phyloP scores from a whole-genome alignment of 2,329 filamentous ascomycete genomes.

The Colletotrichum sp. region DNA sequence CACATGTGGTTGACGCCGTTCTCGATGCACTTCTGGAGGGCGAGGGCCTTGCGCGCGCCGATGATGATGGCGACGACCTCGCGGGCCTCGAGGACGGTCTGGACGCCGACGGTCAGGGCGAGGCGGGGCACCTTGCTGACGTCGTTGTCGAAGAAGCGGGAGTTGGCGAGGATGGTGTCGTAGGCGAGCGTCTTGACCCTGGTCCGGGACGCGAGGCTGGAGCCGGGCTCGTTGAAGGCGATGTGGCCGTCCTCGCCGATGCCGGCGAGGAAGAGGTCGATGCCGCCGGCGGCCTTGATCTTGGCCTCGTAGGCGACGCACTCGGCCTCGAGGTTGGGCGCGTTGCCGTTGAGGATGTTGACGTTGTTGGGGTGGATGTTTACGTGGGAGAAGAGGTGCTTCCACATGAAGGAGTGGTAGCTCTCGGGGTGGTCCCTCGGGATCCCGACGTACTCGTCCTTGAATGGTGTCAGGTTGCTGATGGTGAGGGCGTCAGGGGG shows the following conservation, averaged over 20 bases:
- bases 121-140: conserved; percentile 77
- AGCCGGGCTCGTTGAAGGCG: conserved; percentile 89
- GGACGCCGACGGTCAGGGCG: conserved; percentile 84
- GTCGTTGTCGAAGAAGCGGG: conserved; percentile 81
- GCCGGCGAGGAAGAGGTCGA: conserved; percentile 84
- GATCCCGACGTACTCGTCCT: conserved; percentile 88
- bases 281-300: conserved; percentile 76
- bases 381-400: conserved; percentile 86
- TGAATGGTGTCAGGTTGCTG: conserved; percentile 9
- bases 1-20: conserved; percentile 89
- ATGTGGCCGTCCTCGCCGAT: conserved; percentile 89
- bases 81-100: conserved; percentile 80
- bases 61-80: conserved; percentile 86
- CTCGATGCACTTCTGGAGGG: conserved; percentile 81
- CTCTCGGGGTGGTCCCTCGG: conserved; percentile 83
- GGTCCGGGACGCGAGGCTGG: conserved; percentile 76
- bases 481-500: not conserved
- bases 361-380: conserved; percentile 83
- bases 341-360: conserved; percentile 84
- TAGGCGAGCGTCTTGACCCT: conserved; percentile 87
- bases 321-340: conserved; percentile 75
- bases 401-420: conserved; percentile 94
- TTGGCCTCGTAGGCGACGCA: conserved; percentile 81
- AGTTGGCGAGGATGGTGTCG: conserved; percentile 86
- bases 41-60: conserved; percentile 80